Conservation (phyloP, 2,329 filamentous ascomycete species). For the Byssothecium circinans region DNA sequence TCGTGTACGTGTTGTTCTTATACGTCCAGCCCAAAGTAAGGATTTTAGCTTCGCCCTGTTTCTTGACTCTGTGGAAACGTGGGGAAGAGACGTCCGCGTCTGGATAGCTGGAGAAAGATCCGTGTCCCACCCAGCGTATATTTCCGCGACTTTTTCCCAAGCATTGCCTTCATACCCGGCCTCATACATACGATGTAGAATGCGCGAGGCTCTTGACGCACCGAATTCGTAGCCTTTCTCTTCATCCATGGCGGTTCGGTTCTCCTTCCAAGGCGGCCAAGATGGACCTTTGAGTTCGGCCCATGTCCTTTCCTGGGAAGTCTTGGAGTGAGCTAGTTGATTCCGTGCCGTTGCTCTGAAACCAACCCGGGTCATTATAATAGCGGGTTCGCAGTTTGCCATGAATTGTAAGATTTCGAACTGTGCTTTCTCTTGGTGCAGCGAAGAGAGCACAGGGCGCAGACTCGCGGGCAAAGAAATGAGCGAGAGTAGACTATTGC, state of each 20-base stretch:
- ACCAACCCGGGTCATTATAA: slow-evolving; percentile 59
- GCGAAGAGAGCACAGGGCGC: slow-evolving; percentile 53
- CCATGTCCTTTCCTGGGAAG: slow-evolving; percentile 57
- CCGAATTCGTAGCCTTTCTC: slow-evolving; percentile 59
- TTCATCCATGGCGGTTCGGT: slow-evolving; percentile 62
- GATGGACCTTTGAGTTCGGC: slow-evolving; percentile 60
- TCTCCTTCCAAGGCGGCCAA: slow-evolving; percentile 69
- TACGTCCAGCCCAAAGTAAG: slow-evolving; percentile 59
- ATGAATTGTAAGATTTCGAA: slow-evolving; percentile 61
- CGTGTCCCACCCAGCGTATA: slow-evolving; percentile 64
- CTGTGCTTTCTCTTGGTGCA: slow-evolving; percentile 59
- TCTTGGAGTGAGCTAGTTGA: slow-evolving; percentile 63
- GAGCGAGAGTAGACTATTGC: slow-evolving; percentile 53
- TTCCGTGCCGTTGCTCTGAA: slow-evolving; percentile 59
- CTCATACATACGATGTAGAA: slow-evolving; percentile 59
- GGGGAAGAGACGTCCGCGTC: slow-evolving; percentile 51
- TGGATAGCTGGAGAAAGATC: slow-evolving; percentile 66
- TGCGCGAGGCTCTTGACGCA: slow-evolving; percentile 58
- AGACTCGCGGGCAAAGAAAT: slow-evolving; percentile 53
- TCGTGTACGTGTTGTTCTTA: slow-evolving; percentile 61
- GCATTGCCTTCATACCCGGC: slow-evolving; percentile 56
- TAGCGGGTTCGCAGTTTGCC: slow-evolving; percentile 55
- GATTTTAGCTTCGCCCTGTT: slow-evolving; percentile 17
- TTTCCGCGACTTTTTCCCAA: slow-evolving; percentile 58
- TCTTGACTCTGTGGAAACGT: slow-evolving; percentile 8